A percentile compares a stretch with the other conserved stretches of the same genome.
Conservation (phyloP, 2,329 filamentous ascomycete species). For the Purpureocillium lavendulum region DNA sequence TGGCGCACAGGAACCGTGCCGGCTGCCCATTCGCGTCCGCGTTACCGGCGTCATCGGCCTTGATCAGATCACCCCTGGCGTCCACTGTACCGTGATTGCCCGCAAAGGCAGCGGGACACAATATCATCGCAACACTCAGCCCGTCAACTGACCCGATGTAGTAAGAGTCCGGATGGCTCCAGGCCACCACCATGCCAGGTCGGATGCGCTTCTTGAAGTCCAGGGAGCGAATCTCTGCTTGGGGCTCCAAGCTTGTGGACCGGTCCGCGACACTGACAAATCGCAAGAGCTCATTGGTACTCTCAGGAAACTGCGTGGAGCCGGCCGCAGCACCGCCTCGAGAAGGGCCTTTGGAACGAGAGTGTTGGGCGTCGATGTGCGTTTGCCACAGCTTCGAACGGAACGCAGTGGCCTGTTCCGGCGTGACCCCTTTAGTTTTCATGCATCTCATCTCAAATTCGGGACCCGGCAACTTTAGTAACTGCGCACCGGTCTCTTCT, state of each 20-base stretch:
- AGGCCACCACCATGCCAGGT: conserved; percentile 32
- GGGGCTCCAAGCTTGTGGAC: conserved; percentile 20
- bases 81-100: conserved; percentile 10
- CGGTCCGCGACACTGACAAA: conserved; percentile 1
- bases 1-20: conserved; percentile 25
- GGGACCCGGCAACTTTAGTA: conserved; percentile 27
- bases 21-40: conserved; percentile 4
- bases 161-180: conserved; percentile 12
- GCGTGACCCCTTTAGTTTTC: conserved; percentile 23
- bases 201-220: conserved; percentile 31
- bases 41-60: conserved; percentile 4
- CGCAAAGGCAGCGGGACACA: conserved; percentile 16
- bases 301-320: background rate
- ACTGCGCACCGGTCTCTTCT: conserved; percentile 29
- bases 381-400: conserved; percentile 32
- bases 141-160: conserved; percentile 6
- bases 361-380: conserved; percentile 28
- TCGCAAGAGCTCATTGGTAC: conserved; percentile 1
- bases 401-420: conserved; percentile 32
- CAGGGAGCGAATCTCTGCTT: conserved; percentile 10
- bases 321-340: background rate
- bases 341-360: no score
- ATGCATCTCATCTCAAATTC: conserved; percentile 33
- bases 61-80: conserved; percentile 9
- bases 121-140: conserved; percentile 21